Conservation (phyloP, 768 basidiomycete genomes). For the Tricholoma flavovirens region DNA sequence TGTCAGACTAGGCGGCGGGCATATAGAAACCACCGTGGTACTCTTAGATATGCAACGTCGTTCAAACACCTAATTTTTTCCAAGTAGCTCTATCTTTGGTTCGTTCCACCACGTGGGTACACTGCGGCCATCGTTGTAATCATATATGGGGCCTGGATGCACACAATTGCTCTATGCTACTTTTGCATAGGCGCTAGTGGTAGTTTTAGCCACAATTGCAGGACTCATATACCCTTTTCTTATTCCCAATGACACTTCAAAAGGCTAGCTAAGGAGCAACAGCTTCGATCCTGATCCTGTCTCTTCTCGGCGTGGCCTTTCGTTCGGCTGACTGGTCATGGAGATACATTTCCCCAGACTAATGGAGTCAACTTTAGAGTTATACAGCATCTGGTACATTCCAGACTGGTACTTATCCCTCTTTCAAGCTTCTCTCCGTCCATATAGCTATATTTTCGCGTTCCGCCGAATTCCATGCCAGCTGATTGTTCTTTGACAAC, state of each 20-base stretch:
- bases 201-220: too few relatives aligned
- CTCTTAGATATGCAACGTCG: too few relatives aligned
- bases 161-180: neutral
- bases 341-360: neutral
- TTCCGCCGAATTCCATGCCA: neutral
- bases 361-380: neutral
- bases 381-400: neutral
- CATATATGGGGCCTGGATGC: too few relatives aligned
- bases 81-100: too few relatives aligned
- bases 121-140: too few relatives aligned
- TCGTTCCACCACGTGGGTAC: too few relatives aligned
- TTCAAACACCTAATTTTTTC: too few relatives aligned
- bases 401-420: neutral
- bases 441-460: neutral
- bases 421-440: neutral
- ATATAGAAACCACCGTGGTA: too few relatives aligned
- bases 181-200: too few relatives aligned
- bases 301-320: neutral
- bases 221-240: neutral
- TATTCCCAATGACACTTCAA: neutral
- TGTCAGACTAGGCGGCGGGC: too few relatives aligned
- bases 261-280: neutral
- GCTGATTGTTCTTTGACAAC: too few relatives aligned
- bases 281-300: neutral
- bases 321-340: neutral